These are phyloP conservation scores for Lasiodiplodia gonubiensis DNA, from an alignment of 2,329 filamentous ascomycete genomes.

Conservation along the genomic window DNA sequence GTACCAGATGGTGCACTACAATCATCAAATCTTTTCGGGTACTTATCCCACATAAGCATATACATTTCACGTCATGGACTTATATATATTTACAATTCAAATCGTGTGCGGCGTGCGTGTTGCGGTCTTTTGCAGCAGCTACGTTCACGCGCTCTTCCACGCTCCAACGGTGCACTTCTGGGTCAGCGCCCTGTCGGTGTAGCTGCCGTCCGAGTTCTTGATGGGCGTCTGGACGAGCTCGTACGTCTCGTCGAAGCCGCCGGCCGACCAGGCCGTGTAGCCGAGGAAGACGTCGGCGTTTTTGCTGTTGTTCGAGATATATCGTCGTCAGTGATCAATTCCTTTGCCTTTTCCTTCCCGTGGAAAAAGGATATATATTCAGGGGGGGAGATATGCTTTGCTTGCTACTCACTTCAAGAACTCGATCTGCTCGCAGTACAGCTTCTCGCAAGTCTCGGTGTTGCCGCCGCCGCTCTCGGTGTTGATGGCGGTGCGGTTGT, in stretches of 20 bases:
- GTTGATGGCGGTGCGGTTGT: conserved; percentile 47
- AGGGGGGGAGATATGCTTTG: too few species aligned
- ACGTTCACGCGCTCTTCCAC: conserved; percentile 32
- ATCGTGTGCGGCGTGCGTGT: too few species aligned
- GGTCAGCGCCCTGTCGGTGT: conserved; percentile 34
- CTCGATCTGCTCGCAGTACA: conserved; percentile 42
- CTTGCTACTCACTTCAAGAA: conserved; percentile 40
- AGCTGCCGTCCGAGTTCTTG: conserved; percentile 30
- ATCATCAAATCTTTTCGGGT: too few species aligned
- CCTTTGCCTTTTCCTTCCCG: not conserved
- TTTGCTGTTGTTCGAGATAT: conserved; percentile 29
- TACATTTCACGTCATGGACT: too few species aligned
- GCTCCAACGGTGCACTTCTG: conserved; percentile 34
- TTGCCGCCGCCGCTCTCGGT: conserved; percentile 52
- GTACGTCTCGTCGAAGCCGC: conserved; percentile 38
- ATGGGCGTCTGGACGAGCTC: conserved; percentile 38
- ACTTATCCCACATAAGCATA: too few species aligned
- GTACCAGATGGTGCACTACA: too few species aligned
- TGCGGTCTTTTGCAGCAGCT: too few species aligned
- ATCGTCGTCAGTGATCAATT: conserved; percentile 7
- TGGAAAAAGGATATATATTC: not conserved
- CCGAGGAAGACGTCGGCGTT: conserved; percentile 42
- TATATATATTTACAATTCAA: too few species aligned
- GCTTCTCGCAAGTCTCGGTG: conserved; percentile 42
- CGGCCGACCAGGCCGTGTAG: conserved; percentile 41